phyloP scores from a whole-genome alignment of 2,329 filamentous ascomycete species.

The Neoarthrinium moseri region DNA sequence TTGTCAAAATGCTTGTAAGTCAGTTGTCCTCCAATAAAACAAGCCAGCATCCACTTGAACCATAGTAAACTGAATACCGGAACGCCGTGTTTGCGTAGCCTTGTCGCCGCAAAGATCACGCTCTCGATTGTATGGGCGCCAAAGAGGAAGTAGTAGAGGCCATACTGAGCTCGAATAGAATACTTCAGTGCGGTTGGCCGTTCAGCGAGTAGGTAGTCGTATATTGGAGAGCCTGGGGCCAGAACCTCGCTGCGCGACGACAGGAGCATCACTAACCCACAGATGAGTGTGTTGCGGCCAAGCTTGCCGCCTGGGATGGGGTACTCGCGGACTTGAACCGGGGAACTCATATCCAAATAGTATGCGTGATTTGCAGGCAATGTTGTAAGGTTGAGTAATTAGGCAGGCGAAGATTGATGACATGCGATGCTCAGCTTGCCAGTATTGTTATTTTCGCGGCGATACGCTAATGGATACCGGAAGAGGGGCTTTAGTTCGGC shows the following conservation, averaged over 20 bases:
- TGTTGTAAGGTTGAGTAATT: no score
- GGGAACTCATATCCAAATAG: constrained; percentile 5
- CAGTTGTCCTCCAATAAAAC: constrained; percentile 3
- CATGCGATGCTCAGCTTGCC: no score
- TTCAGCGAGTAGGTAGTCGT: constrained; percentile 7
- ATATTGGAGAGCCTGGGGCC: constrained; percentile 1
- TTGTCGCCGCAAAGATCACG: neutral
- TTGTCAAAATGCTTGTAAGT: no score
- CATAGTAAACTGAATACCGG: constrained; percentile 2
- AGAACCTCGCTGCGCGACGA: neutral
- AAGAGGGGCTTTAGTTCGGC: no score
- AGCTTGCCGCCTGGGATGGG: neutral
- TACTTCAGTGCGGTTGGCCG: neutral
- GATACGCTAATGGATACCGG: no score
- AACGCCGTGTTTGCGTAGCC: constrained; percentile 2
- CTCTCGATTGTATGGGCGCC: constrained; percentile 4
- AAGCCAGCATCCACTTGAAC: constrained; percentile 6
- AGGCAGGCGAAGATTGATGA: no score
- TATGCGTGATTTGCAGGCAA: no score
- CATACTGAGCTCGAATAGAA: neutral
- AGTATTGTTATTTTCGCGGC: no score
- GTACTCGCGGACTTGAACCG: constrained; percentile 3
- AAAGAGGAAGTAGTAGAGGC: constrained; percentile 7
- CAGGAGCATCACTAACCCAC: constrained; percentile 3
- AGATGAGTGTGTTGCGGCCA: neutral